Evolutionary conservation across 2,329 filamentous ascomycete genomes (phyloP), one percentile per base, ranked within the genome.

Genomic region (Claviceps maximensis): DNA sequence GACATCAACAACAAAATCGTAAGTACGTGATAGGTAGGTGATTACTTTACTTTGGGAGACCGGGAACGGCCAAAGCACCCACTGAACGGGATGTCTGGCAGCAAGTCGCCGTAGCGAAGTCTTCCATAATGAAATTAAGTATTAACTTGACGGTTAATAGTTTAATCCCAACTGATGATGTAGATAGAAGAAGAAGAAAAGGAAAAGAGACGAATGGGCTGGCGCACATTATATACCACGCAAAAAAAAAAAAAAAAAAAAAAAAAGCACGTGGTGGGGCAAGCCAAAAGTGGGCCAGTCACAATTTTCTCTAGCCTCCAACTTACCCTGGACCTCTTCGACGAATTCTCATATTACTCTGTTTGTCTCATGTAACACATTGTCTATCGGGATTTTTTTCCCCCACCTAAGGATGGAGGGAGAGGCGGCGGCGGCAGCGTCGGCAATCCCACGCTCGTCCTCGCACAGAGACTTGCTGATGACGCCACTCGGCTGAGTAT

Each of bases 61-160:
- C 72, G 74, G 74, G 74, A 77, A 77, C 74, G 74, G 74, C 75
- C 71, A 73, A 68, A 68, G 74, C 68, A 74, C 70, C 69, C 71
- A 77, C 70, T 62, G 70, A 63, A 31, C 47, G 51, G 50, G 65
- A 64, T 72, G 73, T 70, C 74, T 72, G 73, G 74, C 74, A 77
- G 74, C 74, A 75, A 74, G 73, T 73, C 74, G 71, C 73, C 63
- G 65, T 66, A 63, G 74, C 71, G 74, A 73, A 76, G 74, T 74
- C 74, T 66, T 54, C 71, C 73, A 63, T 62, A 59, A 59, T 66
- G 67, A 68, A 67, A 67, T 67, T 64, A 66, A 69, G 70, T 71
- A 54, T 55, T 55, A 73, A 76, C 69, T 65, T 76, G 73, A 71
- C 73, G 73, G 70, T 76, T 72, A 69, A 73, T 69, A 68, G 65